These are phyloP conservation scores for Pistacia atlantica DNA, from an alignment of 345 rosid genomes.

Conservation along the genomic window DNA sequence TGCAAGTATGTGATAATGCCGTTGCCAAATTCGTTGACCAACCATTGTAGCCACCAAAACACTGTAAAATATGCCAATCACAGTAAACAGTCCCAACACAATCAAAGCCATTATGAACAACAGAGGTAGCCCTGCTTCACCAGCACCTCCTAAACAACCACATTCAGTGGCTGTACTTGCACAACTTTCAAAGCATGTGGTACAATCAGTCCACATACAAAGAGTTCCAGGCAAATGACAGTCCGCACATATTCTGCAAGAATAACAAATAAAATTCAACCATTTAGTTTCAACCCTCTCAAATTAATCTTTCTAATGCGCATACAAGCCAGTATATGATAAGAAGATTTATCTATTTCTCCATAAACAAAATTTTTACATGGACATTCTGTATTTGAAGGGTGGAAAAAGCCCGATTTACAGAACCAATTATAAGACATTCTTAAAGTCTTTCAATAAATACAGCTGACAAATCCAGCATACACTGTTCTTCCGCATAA, in stretches of 20 bases:
- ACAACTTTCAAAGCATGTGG: conserved; percentile 95
- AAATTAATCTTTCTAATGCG: neutral
- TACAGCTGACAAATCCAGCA: no score
- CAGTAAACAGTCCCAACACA: conserved; percentile 88
- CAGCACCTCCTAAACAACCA: conserved; percentile 98
- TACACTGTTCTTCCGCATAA: neutral
- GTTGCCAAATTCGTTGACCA: conserved; percentile 98
- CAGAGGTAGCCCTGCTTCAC: conserved; percentile 95
- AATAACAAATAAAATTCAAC: conserved; percentile 10
- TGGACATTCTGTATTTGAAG: no score
- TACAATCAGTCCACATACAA: conserved; percentile 99
- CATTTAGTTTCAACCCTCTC: neutral
- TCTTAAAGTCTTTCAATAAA: no score
- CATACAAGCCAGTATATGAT: neutral
- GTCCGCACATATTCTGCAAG: conserved; percentile 90
- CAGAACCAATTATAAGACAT: no score
- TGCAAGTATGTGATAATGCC: conserved; percentile 98
- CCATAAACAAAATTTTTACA: neutral
- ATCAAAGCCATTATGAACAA: conserved; percentile 80
- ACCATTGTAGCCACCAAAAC: conserved; percentile 99
- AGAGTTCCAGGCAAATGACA: conserved; percentile 98
- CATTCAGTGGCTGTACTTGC: conserved; percentile 94
- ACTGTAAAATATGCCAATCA: conserved; percentile 94
- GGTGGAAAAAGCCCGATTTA: no score
- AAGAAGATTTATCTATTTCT: neutral